A percentile compares a stretch with the other conserved stretches of the same genome.
These are phyloP conservation scores for Datura wrightii DNA, from an alignment of 257 asterid genomes.

Conservation along the genomic window DNA sequence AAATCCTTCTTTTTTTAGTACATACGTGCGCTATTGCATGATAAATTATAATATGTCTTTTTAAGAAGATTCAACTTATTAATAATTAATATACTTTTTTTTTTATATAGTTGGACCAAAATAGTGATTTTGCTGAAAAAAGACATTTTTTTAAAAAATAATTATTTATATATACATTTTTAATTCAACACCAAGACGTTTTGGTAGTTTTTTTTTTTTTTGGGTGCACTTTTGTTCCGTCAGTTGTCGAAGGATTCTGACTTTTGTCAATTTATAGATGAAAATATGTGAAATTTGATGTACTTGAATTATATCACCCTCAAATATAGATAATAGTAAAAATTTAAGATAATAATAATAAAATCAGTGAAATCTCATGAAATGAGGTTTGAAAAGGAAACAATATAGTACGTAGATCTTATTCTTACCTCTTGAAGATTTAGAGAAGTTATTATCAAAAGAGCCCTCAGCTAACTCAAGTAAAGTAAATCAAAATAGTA, in stretches of 20 bases:
- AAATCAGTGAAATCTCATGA: too few relatives aligned
- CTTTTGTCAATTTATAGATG: not conserved
- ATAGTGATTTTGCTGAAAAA: slow-evolving; percentile 3
- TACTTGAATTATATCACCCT: not conserved
- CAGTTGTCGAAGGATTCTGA: too few relatives aligned
- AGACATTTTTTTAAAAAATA: not conserved
- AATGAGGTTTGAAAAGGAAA: too few relatives aligned
- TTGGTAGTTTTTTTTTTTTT: not conserved
- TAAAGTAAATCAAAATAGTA: too few relatives aligned
- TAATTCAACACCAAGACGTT: not conserved
- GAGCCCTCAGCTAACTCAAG: too few relatives aligned
- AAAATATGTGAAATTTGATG: not conserved
- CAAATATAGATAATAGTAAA: too few relatives aligned
- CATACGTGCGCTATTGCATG: slow-evolving; percentile 20
- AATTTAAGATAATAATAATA: too few relatives aligned
- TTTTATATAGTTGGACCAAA: slow-evolving; percentile 15
- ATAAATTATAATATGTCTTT: not conserved
- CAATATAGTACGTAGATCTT: too few relatives aligned
- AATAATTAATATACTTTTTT: slow-evolving; percentile 16
- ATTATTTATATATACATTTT: too few relatives aligned
- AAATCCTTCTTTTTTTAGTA: slow-evolving; percentile 4
- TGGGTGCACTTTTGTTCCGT: too few relatives aligned
- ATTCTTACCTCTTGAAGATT: too few relatives aligned
- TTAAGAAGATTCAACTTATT: not conserved
- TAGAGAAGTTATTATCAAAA: too few relatives aligned